These are phyloP conservation scores for Peniophora sp. DNA, from an alignment of 1,284 basidiomycete genomes.

Conservation along the genomic window DNA sequence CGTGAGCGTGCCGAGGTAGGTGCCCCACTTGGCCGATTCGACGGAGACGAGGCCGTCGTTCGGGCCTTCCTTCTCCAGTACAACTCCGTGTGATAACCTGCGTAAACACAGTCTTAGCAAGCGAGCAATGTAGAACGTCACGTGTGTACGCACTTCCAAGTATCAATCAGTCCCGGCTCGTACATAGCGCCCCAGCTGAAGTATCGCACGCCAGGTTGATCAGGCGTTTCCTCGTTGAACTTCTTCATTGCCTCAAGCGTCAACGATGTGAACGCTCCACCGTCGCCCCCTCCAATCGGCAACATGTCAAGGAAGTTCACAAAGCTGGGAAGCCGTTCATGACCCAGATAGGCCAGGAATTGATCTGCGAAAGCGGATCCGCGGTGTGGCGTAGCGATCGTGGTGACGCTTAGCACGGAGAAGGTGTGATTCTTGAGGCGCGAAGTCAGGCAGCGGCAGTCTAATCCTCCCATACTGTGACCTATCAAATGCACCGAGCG, in stretches of 20 bases:
- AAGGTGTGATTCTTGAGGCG: slow-evolving; percentile 63
- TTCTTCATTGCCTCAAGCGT: slow-evolving; percentile 80
- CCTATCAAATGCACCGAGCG: slow-evolving; percentile 84
- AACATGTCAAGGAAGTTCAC: slow-evolving; percentile 69
- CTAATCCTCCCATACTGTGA: slow-evolving; percentile 95
- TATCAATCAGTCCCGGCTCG: slow-evolving; percentile 81
- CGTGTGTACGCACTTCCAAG: slow-evolving; percentile 72
- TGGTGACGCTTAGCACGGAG: slow-evolving; percentile 76
- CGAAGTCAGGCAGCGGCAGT: slow-evolving; percentile 82
- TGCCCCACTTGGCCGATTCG: slow-evolving; percentile 80
- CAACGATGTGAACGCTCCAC: slow-evolving; percentile 83
- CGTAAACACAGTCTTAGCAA: background rate
- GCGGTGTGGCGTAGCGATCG: slow-evolving; percentile 89
- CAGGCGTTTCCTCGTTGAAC: slow-evolving; percentile 83
- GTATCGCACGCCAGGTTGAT: slow-evolving; percentile 74
- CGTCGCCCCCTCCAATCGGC: slow-evolving; percentile 84
- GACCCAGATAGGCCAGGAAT: slow-evolving; percentile 77
- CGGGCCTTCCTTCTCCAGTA: slow-evolving; percentile 82
- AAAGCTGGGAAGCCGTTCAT: slow-evolving; percentile 53
- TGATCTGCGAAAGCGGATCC: slow-evolving; percentile 93
- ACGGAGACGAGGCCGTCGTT: slow-evolving; percentile 91
- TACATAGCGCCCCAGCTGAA: slow-evolving; percentile 92
- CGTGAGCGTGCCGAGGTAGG: slow-evolving; percentile 78
- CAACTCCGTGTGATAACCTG: slow-evolving; percentile 76
- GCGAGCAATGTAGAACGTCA: background rate